These are phyloP conservation scores for Pichia gijzeniarum DNA, from an alignment of 805 yeast genomes.

Conservation along the genomic window DNA sequence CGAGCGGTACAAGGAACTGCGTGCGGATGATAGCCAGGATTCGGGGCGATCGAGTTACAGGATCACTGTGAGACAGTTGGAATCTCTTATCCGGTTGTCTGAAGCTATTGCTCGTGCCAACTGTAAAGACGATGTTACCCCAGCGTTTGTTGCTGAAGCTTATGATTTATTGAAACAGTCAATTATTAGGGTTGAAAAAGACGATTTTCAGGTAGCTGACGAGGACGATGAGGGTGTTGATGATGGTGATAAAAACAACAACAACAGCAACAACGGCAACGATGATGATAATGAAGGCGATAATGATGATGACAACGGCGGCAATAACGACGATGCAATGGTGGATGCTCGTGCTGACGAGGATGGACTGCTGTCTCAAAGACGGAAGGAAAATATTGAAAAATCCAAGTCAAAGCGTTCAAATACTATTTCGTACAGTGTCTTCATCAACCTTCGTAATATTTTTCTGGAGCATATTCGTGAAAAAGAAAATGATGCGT, in stretches of 20 bases:
- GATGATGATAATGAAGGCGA: conserved; percentile 15
- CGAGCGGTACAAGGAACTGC: conserved; percentile 71
- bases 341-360: conserved; percentile 11
- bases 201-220: conserved; percentile 83
- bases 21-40: conserved; percentile 89
- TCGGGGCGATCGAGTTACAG: conserved; percentile 74
- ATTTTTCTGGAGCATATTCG: conserved; percentile 53
- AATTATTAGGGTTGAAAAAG: conserved; percentile 89
- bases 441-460: conserved; percentile 79
- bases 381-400: conserved; percentile 14
- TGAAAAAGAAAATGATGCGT: conserved; percentile 32
- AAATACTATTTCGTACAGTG: conserved; percentile 68
- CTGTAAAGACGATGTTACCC: conserved; percentile 82
- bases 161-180: conserved; percentile 84
- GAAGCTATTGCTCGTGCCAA: conserved; percentile 98
- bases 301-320: not conserved
- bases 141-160: conserved; percentile 87
- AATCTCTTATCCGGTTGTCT: conserved; percentile 83
- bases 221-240: conserved; percentile 35
- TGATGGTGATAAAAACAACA: conserved; percentile 39
- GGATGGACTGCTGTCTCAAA: conserved; percentile 5
- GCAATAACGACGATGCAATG: not conserved
- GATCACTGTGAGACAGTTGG: conserved; percentile 95
- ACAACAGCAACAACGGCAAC: conserved; percentile 22
- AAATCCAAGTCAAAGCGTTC: conserved; percentile 14